Percentiles rank a stretch among this genome's conserved stretches.
Conservation (phyloP, 208 protist genomes). For the Novymonas esmeraldas region DNA sequence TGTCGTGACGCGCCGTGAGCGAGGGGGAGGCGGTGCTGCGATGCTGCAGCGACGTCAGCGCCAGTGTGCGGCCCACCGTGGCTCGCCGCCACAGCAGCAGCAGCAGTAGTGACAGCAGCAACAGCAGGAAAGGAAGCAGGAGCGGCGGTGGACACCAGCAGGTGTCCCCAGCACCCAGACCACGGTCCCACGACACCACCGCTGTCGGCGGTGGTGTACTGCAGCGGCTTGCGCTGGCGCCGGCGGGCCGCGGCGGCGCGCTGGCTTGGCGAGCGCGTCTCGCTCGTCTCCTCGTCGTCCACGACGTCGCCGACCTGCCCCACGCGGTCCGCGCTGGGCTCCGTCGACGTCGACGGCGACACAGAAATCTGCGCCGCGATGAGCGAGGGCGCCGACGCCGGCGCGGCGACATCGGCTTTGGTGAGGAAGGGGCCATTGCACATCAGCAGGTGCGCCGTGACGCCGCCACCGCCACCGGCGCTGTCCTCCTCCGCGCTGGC, state of each 20-base stretch:
- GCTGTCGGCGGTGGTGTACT: conserved; percentile 11
- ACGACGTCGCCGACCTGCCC: background rate
- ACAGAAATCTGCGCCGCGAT: background rate
- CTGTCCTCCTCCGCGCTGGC: conserved; percentile 12
- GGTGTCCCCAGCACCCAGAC: conserved; percentile 37
- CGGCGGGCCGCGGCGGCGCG: background rate
- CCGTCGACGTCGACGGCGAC: background rate
- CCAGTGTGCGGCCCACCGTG: too few relatives aligned
- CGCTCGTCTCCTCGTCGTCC: conserved; percentile 11
- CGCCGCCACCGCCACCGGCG: background rate
- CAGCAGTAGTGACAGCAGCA: too few relatives aligned
- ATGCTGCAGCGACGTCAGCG: too few relatives aligned
- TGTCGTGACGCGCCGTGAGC: background rate
- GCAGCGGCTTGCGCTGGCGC: conserved; percentile 7
- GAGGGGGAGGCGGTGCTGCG: too few relatives aligned
- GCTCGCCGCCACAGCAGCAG: too few relatives aligned
- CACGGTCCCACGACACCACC: conserved; percentile 28
- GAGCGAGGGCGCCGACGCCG: background rate
- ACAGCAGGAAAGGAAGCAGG: too few relatives aligned
- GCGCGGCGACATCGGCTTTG: background rate
- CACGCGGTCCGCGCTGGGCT: conserved; percentile 1
- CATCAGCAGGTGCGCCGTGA: conserved; percentile 25
- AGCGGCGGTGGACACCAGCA: conserved; percentile 24
- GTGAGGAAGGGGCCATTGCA: conserved; percentile 63
- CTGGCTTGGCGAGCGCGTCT: too few relatives aligned